These are phyloP conservation scores for Pochonia chlamydosporia DNA, from an alignment of 2,329 filamentous ascomycete genomes.

Conservation along the genomic window DNA sequence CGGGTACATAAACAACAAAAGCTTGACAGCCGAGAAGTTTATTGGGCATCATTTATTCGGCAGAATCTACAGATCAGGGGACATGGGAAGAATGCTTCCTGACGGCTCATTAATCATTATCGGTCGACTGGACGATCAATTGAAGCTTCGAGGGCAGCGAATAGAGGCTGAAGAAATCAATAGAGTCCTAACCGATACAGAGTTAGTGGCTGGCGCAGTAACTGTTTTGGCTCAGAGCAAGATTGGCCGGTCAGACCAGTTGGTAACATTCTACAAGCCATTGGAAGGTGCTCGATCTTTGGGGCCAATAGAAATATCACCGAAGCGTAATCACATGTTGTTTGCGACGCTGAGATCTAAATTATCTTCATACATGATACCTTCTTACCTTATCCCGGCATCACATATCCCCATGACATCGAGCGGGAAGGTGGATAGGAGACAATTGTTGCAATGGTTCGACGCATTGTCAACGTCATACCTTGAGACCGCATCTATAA, in stretches of 20 bases:
- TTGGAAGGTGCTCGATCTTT: constrained; percentile 20
- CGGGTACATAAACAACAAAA: constrained; percentile 65
- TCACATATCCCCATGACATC: constrained; percentile 62
- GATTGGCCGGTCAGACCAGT: constrained; percentile 36
- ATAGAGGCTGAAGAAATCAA: constrained; percentile 77
- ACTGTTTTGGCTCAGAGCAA: constrained; percentile 51
- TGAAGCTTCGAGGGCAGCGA: constrained; percentile 75
- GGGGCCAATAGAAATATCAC: constrained; percentile 29
- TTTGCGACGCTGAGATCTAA: constrained; percentile 47
- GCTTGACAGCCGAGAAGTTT: constrained; percentile 61
- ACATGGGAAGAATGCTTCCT: constrained; percentile 71
- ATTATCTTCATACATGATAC: constrained; percentile 74
- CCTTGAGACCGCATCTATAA: constrained; percentile 31
- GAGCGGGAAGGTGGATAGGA: constrained; percentile 69
- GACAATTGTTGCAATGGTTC: constrained; percentile 44
- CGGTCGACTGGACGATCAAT: constrained; percentile 70
- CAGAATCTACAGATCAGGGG: constrained; percentile 74
- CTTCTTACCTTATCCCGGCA: constrained; percentile 66
- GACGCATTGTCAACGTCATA: constrained; percentile 34
- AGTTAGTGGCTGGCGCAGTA: constrained; percentile 52
- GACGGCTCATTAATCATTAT: constrained; percentile 70
- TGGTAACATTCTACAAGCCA: constrained; percentile 67
- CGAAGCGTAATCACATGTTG: constrained; percentile 35
- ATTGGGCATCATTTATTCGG: constrained; percentile 63
- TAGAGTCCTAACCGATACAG: constrained; percentile 48